phyloP scores from a whole-genome alignment of 2,329 filamentous ascomycete species.

The Diaporthe velutina region DNA sequence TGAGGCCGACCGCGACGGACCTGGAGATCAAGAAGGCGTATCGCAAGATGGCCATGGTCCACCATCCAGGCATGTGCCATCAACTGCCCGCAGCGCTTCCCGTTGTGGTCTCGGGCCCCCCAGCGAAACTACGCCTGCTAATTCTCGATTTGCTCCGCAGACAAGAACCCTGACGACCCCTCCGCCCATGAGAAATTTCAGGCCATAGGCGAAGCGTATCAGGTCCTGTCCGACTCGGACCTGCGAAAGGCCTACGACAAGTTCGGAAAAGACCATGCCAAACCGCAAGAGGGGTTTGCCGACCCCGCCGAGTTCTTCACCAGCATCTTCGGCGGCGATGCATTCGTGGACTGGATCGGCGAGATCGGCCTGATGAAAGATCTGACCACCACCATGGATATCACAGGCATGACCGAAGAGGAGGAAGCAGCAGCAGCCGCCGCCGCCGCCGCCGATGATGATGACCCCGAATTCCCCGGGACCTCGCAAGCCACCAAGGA shows the following conservation, averaged over 20 bases:
- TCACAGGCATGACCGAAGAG: conserved; percentile 86
- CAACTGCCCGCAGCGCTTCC: neutral
- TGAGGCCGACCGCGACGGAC: conserved; percentile 86
- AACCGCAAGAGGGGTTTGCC: conserved; percentile 91
- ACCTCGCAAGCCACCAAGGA: conserved; percentile 69
- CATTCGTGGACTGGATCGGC: conserved; percentile 95
- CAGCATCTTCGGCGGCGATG: conserved; percentile 97
- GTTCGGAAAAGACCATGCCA: conserved; percentile 94
- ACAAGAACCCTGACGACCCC: conserved; percentile 98
- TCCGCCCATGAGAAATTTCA: conserved; percentile 96
- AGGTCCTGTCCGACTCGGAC: conserved; percentile 88
- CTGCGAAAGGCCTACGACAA: conserved; percentile 95
- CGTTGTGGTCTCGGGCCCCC: neutral
- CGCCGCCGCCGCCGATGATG: conserved; percentile 44
- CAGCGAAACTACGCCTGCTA: neutral
- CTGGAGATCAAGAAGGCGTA: conserved; percentile 98
- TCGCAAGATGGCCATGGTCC: conserved; percentile 91
- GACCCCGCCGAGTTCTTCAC: conserved; percentile 98
- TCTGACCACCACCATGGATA: conserved; percentile 97
- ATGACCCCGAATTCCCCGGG: conserved; percentile 67
- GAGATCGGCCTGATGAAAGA: conserved; percentile 99
- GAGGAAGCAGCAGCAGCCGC: conserved; percentile 69
- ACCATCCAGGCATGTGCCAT: conserved; percentile 79
- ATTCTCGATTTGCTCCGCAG: conserved; percentile 57
- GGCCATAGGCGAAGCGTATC: conserved; percentile 80